Evolutionary conservation across 352 stramenopile species (phyloP).

Genomic region (Phytophthora ramorum): DNA sequence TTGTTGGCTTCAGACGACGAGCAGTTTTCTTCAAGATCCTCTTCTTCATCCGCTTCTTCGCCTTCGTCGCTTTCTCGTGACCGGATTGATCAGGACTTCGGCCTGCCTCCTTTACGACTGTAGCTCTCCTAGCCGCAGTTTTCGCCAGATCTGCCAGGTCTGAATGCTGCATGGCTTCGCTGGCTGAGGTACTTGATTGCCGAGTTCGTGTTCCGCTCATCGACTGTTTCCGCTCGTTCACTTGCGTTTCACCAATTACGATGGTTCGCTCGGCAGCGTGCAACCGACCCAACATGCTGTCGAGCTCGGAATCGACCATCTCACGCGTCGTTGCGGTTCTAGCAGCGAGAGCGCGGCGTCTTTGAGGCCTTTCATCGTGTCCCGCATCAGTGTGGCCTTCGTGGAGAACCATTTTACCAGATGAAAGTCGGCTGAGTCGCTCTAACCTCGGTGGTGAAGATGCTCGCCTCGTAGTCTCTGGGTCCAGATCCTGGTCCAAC

Average conservation of each 20-base stretch:
- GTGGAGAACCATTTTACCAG: conserved; percentile 2
- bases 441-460: conserved; percentile 19
- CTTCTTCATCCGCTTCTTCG: conserved; percentile 27
- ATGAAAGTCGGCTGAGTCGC: neutral
- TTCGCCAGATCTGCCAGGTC: conserved; percentile 1
- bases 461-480: conserved; percentile 8
- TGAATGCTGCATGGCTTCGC: neutral
- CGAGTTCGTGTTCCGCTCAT: conserved; percentile 4
- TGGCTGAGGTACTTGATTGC: conserved; percentile 1
- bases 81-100: neutral
- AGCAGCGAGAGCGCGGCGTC: conserved; percentile 5
- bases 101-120: neutral
- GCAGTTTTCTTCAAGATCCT: conserved; percentile 20
- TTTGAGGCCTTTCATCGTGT: neutral
- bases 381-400: neutral
- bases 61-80: conserved; percentile 10
- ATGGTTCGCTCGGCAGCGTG: conserved; percentile 30
- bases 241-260: conserved; percentile 21
- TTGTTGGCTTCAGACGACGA: conserved; percentile 1
- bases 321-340: neutral
- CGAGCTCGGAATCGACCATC: conserved; percentile 19
- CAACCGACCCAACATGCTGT: conserved; percentile 20
- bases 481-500: neutral
- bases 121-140: conserved; percentile 4
- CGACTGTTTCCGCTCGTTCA: conserved; percentile 15